These are phyloP conservation scores for Apiospora marii DNA, from an alignment of 2,329 filamentous ascomycete genomes.

Conservation along the genomic window DNA sequence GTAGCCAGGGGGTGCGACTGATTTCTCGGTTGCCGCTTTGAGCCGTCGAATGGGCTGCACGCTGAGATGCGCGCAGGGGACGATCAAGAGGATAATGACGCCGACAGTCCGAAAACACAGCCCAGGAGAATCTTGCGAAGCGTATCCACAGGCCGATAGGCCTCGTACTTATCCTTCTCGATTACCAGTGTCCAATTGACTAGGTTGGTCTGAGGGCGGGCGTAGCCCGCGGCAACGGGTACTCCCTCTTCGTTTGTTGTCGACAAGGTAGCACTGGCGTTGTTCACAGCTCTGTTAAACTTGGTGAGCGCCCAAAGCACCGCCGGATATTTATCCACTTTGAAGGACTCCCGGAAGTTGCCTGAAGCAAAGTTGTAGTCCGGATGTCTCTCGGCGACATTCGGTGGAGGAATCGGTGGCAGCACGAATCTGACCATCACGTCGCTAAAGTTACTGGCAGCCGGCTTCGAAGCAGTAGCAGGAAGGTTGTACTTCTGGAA, in stretches of 20 bases:
- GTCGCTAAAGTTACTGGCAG: constrained; percentile 47
- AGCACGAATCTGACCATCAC: constrained; percentile 66
- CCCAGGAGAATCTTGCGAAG: constrained; percentile 83
- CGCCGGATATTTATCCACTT: constrained; percentile 68
- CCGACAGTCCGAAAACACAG: constrained; percentile 87
- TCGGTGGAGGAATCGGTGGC: constrained; percentile 54
- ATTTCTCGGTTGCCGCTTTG: constrained; percentile 77
- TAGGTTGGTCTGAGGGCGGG: constrained; percentile 70
- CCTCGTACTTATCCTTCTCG: constrained; percentile 77
- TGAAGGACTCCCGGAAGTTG: constrained; percentile 60
- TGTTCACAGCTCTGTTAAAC: constrained; percentile 62
- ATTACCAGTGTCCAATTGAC: constrained; percentile 86
- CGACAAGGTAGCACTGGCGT: constrained; percentile 72
- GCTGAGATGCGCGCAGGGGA: constrained; percentile 83
- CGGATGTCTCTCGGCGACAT: constrained; percentile 57
- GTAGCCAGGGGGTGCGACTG: constrained; percentile 71
- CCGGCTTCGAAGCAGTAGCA: constrained; percentile 54
- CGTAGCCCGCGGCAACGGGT: constrained; percentile 81
- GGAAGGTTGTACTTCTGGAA: constrained; percentile 57
- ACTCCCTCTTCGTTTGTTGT: constrained; percentile 76
- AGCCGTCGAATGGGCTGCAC: constrained; percentile 82
- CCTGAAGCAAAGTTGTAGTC: constrained; percentile 51
- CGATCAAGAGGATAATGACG: constrained; percentile 72
- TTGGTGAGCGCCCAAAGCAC: constrained; percentile 66
- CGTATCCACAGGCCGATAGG: constrained; percentile 76